phyloP scores from a whole-genome alignment of 768 basidiomycete species.

The Dentipellis fragilis region DNA sequence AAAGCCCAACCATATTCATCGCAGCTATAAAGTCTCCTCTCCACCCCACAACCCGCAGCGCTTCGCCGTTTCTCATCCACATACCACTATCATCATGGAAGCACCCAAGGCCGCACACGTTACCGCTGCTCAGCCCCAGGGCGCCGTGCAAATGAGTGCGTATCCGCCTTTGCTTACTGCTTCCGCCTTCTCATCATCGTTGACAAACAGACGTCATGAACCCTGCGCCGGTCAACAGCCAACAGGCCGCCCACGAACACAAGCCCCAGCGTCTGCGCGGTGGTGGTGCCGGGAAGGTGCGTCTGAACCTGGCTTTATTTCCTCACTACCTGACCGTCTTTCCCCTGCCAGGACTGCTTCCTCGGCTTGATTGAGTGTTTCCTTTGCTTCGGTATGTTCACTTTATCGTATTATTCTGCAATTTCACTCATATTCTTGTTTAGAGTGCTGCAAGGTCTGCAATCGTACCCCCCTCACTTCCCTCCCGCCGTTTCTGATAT shows the following conservation, averaged over 20 bases:
- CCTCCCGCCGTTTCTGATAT: not conserved
- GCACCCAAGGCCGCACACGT: conserved; percentile 20
- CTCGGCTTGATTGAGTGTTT: conserved; percentile 53
- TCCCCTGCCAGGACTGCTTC: conserved; percentile 48
- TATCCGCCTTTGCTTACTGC: conserved; percentile 9
- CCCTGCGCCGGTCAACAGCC: conserved; percentile 24
- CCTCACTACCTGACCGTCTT: not conserved
- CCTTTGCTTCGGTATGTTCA: conserved; percentile 56
- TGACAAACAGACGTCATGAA: conserved; percentile 34
- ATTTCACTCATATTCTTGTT: not conserved
- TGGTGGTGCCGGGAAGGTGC: conserved; percentile 59
- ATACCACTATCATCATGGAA: conserved; percentile 17
- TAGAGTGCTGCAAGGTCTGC: conserved; percentile 65
- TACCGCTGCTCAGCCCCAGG: conserved; percentile 47
- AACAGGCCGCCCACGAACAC: conserved; percentile 25
- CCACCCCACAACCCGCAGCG: not conserved
- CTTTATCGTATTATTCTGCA: not conserved
- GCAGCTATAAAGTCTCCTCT: not conserved
- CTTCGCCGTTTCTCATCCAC: not conserved
- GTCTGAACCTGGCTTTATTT: conserved; percentile 1
- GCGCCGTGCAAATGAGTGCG: conserved; percentile 55
- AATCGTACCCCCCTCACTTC: no score
- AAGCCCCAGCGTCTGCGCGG: conserved; percentile 57
- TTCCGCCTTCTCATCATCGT: not conserved
- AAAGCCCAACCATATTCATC: not conserved